A percentile compares a stretch with the other conserved stretches of the same genome.
These are phyloP conservation scores for Mycosphaerelloides madeirae DNA, from an alignment of 2,329 filamentous ascomycete species.

Conservation along the genomic window DNA sequence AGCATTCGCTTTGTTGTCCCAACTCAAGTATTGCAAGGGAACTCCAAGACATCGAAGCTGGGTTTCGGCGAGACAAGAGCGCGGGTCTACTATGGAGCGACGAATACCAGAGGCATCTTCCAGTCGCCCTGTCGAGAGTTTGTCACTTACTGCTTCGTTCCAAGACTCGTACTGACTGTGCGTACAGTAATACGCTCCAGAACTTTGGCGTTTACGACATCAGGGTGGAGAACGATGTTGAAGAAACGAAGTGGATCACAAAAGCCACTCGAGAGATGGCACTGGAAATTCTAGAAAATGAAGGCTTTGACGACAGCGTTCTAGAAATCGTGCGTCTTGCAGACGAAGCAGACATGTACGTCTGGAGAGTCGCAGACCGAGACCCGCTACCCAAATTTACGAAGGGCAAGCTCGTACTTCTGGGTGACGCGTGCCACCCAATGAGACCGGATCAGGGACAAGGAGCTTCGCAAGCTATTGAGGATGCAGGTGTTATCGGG, in stretches of 20 bases:
- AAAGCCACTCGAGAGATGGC: conserved; percentile 1
- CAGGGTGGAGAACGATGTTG: not conserved
- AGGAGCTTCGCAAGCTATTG: conserved; percentile 3
- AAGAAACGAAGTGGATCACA: not conserved
- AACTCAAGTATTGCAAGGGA: conserved; percentile 4
- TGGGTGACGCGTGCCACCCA: conserved; percentile 10
- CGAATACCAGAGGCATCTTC: not conserved
- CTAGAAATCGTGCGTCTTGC: conserved; percentile 2
- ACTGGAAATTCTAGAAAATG: conserved; percentile 3
- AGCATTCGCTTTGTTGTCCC: conserved; percentile 4
- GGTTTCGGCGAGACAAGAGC: too few species aligned
- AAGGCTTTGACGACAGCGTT: conserved; percentile 3
- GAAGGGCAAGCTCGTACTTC: conserved; percentile 3
- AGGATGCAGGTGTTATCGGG: conserved; percentile 5
- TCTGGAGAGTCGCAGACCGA: conserved; percentile 6
- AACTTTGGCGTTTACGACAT: conserved; percentile 6
- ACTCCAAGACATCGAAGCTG: not conserved
- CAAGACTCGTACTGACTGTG: too few species aligned
- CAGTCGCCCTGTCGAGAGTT: conserved; percentile 6
- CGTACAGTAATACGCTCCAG: conserved; percentile 6
- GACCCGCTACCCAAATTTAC: not conserved
- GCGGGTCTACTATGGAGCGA: too few species aligned
- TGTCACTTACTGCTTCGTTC: too few species aligned
- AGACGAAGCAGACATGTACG: conserved; percentile 5
- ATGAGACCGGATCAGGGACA: conserved; percentile 4